phyloP scores from a whole-genome alignment of 2,329 filamentous ascomycete genomes.

The Simplicillium aogashimaense region DNA sequence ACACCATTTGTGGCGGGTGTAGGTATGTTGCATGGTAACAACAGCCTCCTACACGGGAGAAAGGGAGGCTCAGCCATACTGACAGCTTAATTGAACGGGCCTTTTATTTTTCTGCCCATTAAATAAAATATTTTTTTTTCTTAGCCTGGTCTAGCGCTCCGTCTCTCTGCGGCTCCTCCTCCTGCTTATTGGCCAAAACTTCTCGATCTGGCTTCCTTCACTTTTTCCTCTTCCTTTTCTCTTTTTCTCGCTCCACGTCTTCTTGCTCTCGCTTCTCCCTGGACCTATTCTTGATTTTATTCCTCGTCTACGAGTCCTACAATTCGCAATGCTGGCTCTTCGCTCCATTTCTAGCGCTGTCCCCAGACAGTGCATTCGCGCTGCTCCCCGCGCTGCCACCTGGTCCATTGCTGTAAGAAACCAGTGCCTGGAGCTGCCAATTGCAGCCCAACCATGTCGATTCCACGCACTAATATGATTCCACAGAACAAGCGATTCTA shows the following conservation, averaged over 20 bases:
- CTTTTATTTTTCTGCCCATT: background rate
- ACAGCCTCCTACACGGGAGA: background rate
- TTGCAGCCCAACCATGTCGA: slow-evolving; percentile 5
- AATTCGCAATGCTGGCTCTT: slow-evolving; percentile 67
- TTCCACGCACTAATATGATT: slow-evolving; percentile 2
- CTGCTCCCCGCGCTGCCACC: slow-evolving; percentile 45
- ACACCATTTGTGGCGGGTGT: background rate
- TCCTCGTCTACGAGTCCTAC: slow-evolving; percentile 9
- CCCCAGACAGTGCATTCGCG: slow-evolving; percentile 69
- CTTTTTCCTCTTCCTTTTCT: slow-evolving; percentile 10
- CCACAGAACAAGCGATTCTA: slow-evolving; percentile 50
- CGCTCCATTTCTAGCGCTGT: slow-evolving; percentile 68
- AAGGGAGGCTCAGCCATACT: background rate
- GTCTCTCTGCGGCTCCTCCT: background rate
- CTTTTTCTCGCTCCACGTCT: slow-evolving; percentile 12
- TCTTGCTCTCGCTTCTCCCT: slow-evolving; percentile 11
- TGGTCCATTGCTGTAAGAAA: slow-evolving; percentile 24
- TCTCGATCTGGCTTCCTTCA: slow-evolving; percentile 7
- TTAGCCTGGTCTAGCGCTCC: background rate
- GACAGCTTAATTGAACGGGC: background rate
- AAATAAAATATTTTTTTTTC: background rate
- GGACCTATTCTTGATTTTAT: slow-evolving; percentile 6
- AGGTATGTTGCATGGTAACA: background rate
- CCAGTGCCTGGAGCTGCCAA: slow-evolving; percentile 5
- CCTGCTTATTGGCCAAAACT: slow-evolving; percentile 11